Evolutionary conservation across 2,329 filamentous ascomycete species (phyloP), one percentile per base, ranked within the genome.

Genomic region (Sclerotiophoma versabilis): DNA sequence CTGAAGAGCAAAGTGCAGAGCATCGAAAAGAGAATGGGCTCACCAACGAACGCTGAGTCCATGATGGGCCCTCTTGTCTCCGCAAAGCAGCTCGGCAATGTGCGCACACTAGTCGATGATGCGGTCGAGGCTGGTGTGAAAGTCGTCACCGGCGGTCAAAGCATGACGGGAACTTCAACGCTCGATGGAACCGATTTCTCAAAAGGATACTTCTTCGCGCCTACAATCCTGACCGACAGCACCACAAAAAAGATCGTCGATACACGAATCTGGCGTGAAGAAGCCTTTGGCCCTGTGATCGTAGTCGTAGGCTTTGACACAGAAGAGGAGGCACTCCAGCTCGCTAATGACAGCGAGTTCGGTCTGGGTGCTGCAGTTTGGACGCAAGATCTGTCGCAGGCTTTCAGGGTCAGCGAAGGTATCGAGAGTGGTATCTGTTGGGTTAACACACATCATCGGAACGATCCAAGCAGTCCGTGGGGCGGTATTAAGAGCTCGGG

Each of bases 381-480:
- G 80, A 81, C 81, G 1, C 74, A 78, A 25, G 78, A 83, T 39
- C 72, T 83, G 9, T 71, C 74, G 0, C 79, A 81, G 57, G 80
- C 78, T 3, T 79, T 80, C 57, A 73, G 79, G 1, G 76, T 82
- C 0, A 76, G 79, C 0, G 76, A 76, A 4, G 66, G 64, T 14
- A 81, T 83, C 12, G 79, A 83, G 14, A 76, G 80, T 1, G 80
- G 79, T 1, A 81, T 82, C 25, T 74, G 77, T 25, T 81, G 67
- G 77, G 71, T 76, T 14, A 83, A 80, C 58, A 80, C 76, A 0
- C 87, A 91, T 71, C 87, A 91, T 68, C 81, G 87, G 27, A 91
- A 90, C 62, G 88, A 90, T 60, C 87, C 88, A 0, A 87, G 86
- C 61, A 87, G 86, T 54, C 86, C 88, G 0, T 88, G 88, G 87